phyloP scores from a whole-genome alignment of 805 yeast genomes.

The Vanderwaltozyma tropicalis region DNA sequence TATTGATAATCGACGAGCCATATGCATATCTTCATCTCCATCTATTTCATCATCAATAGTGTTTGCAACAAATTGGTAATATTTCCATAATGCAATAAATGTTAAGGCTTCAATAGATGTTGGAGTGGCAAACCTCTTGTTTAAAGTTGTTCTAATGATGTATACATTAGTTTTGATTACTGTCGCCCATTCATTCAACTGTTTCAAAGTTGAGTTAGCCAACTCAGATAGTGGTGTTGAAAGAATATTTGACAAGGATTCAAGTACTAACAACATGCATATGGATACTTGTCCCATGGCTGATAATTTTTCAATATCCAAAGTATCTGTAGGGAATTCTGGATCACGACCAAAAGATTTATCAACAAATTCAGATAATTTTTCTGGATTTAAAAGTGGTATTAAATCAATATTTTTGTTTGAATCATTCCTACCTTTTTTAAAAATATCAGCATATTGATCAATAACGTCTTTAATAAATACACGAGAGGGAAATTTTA shows the following conservation, averaged over 20 bases:
- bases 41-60: slow-evolving; percentile 9
- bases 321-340: slow-evolving; percentile 9
- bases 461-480: slow-evolving; percentile 13
- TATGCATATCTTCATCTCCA: slow-evolving; percentile 23
- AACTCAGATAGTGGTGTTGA: slow-evolving; percentile 11
- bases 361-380: slow-evolving; percentile 9
- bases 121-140: slow-evolving; percentile 9
- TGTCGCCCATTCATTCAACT: slow-evolving; percentile 8
- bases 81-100: slow-evolving; percentile 18
- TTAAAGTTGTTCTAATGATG: slow-evolving; percentile 12
- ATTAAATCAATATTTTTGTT: slow-evolving; percentile 9
- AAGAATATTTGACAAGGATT: slow-evolving; percentile 17
- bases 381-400: slow-evolving; percentile 17
- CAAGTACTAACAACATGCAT: slow-evolving; percentile 17
- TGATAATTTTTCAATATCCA: slow-evolving; percentile 13
- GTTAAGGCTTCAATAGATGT: slow-evolving; percentile 13
- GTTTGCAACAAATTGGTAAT: slow-evolving; percentile 10
- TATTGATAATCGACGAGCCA: slow-evolving; percentile 18
- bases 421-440: slow-evolving; percentile 1
- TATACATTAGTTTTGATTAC: slow-evolving; percentile 10
- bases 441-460: slow-evolving; percentile 9
- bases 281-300: slow-evolving; percentile 15
- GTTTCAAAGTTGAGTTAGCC: slow-evolving; percentile 4
- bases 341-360: slow-evolving; percentile 17
- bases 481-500: slow-evolving; percentile 12